A percentile compares a stretch with the other conserved stretches of the same genome.
Evolutionary conservation across 2,329 filamentous ascomycete species (phyloP).

Genomic region (Chrysosporium queenslandicum): DNA sequence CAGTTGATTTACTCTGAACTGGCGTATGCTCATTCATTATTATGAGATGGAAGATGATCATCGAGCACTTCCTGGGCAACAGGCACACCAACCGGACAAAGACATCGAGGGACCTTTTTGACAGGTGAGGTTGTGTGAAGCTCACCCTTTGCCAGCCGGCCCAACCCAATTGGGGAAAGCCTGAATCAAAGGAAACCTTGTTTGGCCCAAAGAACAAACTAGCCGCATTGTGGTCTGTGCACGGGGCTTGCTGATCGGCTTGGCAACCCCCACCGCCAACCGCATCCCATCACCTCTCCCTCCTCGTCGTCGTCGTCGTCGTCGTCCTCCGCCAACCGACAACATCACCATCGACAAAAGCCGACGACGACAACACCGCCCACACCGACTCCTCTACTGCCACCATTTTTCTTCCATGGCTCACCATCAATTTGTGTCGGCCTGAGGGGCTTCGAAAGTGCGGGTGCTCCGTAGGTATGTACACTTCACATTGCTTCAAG

Average conservation of each 20-base stretch:
- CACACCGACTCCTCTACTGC: too few species aligned
- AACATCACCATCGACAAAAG: too few species aligned
- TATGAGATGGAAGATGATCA: not conserved
- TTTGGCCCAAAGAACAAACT: not conserved
- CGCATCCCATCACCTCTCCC: not conserved
- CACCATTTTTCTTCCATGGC: too few species aligned
- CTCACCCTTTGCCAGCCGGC: not conserved
- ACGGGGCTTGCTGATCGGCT: constrained; percentile 4
- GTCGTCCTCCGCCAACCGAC: not conserved
- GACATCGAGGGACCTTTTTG: not conserved
- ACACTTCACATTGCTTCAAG: not conserved
- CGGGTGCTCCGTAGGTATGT: too few species aligned
- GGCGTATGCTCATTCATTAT: too few species aligned
- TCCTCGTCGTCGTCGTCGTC: not conserved
- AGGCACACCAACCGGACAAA: constrained; percentile 1
- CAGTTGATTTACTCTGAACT: not conserved
- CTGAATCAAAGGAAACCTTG: not conserved
- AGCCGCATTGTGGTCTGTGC: constrained; percentile 9
- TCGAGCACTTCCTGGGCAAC: not conserved
- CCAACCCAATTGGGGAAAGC: constrained; percentile 3
- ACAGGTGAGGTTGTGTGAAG: not conserved
- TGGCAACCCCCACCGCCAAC: not conserved
- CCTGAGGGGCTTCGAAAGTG: too few species aligned
- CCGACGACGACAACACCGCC: too few species aligned
- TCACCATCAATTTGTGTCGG: too few species aligned